Evolutionary conservation across 2,329 filamentous ascomycete species (phyloP).

Genomic region (Ascochyta rabiei): DNA sequence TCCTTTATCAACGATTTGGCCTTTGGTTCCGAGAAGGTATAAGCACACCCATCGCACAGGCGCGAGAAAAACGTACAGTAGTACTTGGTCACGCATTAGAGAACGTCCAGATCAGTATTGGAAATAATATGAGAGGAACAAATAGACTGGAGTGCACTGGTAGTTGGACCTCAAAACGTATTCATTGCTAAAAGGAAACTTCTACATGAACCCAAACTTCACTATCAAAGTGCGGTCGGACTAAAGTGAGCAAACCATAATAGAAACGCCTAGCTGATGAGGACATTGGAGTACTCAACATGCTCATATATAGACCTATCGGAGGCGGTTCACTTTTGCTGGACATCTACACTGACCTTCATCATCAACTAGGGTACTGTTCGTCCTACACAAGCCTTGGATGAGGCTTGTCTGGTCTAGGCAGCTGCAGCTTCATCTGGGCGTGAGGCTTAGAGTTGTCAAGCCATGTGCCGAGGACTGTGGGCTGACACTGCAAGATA

Average conservation of each 20-base stretch:
- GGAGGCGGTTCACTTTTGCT: background rate
- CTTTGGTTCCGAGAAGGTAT: too few species aligned
- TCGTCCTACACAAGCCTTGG: constrained; percentile 22
- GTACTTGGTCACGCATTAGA: too few species aligned
- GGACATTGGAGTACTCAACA: constrained; percentile 8
- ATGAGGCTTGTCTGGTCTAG: constrained; percentile 33
- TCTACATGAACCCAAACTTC: constrained; percentile 3
- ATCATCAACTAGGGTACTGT: background rate
- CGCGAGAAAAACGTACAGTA: too few species aligned
- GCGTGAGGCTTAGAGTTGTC: constrained; percentile 29
- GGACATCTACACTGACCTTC: background rate
- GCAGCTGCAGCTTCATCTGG: constrained; percentile 24
- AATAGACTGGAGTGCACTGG: too few species aligned
- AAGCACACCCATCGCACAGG: too few species aligned
- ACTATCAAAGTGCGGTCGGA: background rate
- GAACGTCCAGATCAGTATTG: too few species aligned
- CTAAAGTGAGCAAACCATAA: background rate
- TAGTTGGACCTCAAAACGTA: background rate
- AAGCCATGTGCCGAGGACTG: constrained; percentile 22
- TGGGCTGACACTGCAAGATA: constrained; percentile 23
- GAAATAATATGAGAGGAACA: too few species aligned
- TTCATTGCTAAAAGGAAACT: constrained; percentile 9
- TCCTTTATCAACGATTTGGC: too few species aligned
- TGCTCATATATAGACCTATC: constrained; percentile 31
- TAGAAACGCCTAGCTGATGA: constrained; percentile 26